Base-by-base conservation (phyloP, 2,329 filamentous ascomycete genomes). In the Colletotrichum sp. region DNA sequence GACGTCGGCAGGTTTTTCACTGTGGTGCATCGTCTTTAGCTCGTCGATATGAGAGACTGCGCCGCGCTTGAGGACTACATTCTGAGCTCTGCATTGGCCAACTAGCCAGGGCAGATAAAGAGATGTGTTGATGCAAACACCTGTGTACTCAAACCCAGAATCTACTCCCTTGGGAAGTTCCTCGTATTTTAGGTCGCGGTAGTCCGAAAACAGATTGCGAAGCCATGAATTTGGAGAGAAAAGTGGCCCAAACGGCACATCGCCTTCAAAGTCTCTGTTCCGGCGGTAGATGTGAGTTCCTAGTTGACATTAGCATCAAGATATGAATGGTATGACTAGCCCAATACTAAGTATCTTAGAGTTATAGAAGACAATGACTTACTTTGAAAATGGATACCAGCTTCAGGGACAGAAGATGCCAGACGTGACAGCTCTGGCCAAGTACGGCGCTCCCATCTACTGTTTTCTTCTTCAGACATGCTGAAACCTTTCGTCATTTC, bases 81-180 rank as follows among this genome's bases (percentile, higher is more conserved):
- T 92, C 64, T 90, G 88, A 75, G 90, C 90, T 36, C 92, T 86
- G 79, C 92, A 94, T 83, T 94, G 92, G 0, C 92, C 91, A 0
- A 92, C 85, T 1, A 95, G 89, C 88, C 92, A 95, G 8, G 93
- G 90, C 3, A 95, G 89, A 83, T 95, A 95, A 70, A 95, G 85
- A 6, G 93, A 90, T 0, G 93, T 93, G 82, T 95, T 95, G 79
- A 95, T 94, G 82, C 94, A 95, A 68, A 95, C 92, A 2, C 92
- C 94, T 9, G 90, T 83, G 84, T 94, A 95, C 8, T 84, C 82
- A 5, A 89, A 92, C 30, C 89, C 93, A 30, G 90, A 91, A 21
- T 77, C 89, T 62, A 89, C 89, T 13, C 88, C 94, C 0, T 86
- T 80, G 0, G 92, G 90, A 2, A 98, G 86, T 79, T 94, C 89